A percentile compares a stretch with the other conserved stretches of the same genome.
These are phyloP conservation scores for Yamadazyma mexicana DNA, from an alignment of 1,139 yeast species.

Conservation along the genomic window DNA sequence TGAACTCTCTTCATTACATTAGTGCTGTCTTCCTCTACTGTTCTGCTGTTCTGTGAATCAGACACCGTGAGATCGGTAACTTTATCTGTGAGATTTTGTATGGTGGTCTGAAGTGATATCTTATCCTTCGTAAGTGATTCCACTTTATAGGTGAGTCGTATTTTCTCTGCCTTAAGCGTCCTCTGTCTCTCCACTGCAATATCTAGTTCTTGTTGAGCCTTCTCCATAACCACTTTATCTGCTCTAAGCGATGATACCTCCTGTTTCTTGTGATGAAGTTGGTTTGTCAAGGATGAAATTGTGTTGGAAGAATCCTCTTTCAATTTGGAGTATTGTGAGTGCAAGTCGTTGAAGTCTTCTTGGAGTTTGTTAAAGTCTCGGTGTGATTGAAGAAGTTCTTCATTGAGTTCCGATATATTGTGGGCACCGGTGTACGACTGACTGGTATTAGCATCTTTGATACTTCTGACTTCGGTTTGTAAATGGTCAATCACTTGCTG, in stretches of 20 bases:
- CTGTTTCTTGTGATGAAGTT: slow-evolving; percentile 29
- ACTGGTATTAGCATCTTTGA: slow-evolving; percentile 15
- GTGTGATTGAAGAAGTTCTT: slow-evolving; percentile 23
- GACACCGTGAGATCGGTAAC: slow-evolving; percentile 22
- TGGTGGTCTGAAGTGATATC: slow-evolving; percentile 30
- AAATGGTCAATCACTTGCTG: slow-evolving; percentile 33
- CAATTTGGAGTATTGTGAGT: slow-evolving; percentile 22
- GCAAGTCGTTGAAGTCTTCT: slow-evolving; percentile 22
- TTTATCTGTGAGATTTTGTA: slow-evolving; percentile 33
- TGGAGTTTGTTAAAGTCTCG: slow-evolving; percentile 24
- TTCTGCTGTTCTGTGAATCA: slow-evolving; percentile 16
- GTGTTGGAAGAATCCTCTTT: slow-evolving; percentile 27
- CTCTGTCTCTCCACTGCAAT: slow-evolving; percentile 50
- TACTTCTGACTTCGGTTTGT: slow-evolving; percentile 31
- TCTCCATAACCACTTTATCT: slow-evolving; percentile 24
- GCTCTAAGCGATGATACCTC: slow-evolving; percentile 23
- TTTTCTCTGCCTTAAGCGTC: slow-evolving; percentile 49
- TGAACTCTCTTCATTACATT: slow-evolving; percentile 17
- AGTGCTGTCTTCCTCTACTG: slow-evolving; percentile 5
- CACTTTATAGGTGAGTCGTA: slow-evolving; percentile 40
- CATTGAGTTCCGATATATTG: slow-evolving; percentile 14
- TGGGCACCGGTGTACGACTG: slow-evolving; percentile 1
- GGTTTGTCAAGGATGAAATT: slow-evolving; percentile 28
- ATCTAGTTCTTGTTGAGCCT: slow-evolving; percentile 39
- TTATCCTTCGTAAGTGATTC: slow-evolving; percentile 43